A percentile compares a stretch with the other conserved stretches of the same genome.
Evolutionary conservation across 495 filamentous ascomycete species (phyloP).

Genomic region (Penicillium samsonianum): DNA sequence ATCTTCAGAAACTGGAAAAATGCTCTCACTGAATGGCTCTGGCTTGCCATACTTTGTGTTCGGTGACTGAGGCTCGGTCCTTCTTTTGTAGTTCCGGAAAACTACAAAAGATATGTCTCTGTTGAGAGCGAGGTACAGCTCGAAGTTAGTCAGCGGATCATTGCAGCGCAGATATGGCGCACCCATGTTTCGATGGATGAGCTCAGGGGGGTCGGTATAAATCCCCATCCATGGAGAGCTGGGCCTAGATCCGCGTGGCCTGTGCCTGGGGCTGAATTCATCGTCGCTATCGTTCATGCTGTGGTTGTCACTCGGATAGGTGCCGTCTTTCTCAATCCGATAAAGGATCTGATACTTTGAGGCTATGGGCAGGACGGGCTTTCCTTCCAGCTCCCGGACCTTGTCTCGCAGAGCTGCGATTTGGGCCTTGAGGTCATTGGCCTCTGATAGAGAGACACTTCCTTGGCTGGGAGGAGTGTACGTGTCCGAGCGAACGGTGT

Average conservation of each 20-base stretch:
- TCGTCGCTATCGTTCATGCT: not conserved
- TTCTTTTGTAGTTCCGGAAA: conserved; percentile 20
- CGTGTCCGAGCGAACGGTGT: not conserved
- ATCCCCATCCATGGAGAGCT: conserved; percentile 8
- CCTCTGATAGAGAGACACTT: conserved; percentile 5
- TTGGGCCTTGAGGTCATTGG: conserved; percentile 12
- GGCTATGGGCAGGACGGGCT: not conserved
- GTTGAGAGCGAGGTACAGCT: conserved; percentile 32
- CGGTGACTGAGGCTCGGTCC: not conserved
- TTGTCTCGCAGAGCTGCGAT: conserved; percentile 11
- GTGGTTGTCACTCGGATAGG: not conserved
- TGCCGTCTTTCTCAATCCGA: conserved; percentile 8
- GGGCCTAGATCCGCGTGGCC: not conserved
- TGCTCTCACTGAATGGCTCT: conserved; percentile 12
- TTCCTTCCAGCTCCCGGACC: conserved; percentile 8
- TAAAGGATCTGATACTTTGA: conserved; percentile 16
- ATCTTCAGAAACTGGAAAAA: conserved; percentile 12
- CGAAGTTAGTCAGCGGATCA: conserved; percentile 22
- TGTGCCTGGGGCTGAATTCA: not conserved
- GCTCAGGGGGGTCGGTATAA: conserved; percentile 14
- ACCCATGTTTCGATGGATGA: not conserved
- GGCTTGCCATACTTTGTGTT: conserved; percentile 5
- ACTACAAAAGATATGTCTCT: conserved; percentile 29
- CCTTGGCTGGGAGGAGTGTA: conserved; percentile 1
- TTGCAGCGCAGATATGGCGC: conserved; percentile 14